Percentiles rank a stretch among this genome's conserved stretches.
Evolutionary conservation across 1,284 basidiomycete genomes (phyloP).

Genomic region (Microbotryum intermedium): DNA sequence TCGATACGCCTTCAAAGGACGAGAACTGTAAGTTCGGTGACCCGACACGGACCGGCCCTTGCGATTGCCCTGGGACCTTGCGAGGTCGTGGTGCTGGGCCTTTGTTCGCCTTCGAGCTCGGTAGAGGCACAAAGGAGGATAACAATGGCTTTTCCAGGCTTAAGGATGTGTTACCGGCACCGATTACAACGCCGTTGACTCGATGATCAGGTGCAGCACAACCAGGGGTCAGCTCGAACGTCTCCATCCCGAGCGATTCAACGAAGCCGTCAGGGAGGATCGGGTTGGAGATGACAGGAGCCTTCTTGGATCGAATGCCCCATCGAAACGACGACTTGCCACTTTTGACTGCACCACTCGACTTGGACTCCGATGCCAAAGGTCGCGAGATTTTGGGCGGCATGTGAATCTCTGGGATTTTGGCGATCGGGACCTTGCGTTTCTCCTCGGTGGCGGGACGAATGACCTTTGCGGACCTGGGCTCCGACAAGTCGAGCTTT

Average conservation of each 20-base stretch:
- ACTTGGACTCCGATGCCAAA: too few relatives aligned
- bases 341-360: not conserved
- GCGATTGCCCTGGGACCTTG: not conserved
- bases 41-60: not conserved
- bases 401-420: too few relatives aligned
- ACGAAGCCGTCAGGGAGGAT: constrained; percentile 29
- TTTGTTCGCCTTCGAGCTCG: not conserved
- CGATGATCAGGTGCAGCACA: constrained; percentile 9
- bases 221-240: constrained; percentile 20
- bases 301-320: constrained; percentile 10
- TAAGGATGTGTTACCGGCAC: not conserved
- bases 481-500: too few relatives aligned
- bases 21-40: not conserved
- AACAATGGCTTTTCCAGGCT: not conserved
- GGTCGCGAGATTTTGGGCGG: too few relatives aligned
- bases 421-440: too few relatives aligned
- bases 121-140: not conserved
- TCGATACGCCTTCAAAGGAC: not conserved
- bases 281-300: constrained; percentile 19
- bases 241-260: constrained; percentile 29
- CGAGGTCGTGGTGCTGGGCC: not conserved
- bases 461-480: too few relatives aligned
- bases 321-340: constrained; percentile 7
- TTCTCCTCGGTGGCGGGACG: too few relatives aligned
- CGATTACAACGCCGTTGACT: not conserved